Base-by-base conservation (phyloP, 2,329 filamentous ascomycete genomes). In the Fusarium camptoceras region DNA sequence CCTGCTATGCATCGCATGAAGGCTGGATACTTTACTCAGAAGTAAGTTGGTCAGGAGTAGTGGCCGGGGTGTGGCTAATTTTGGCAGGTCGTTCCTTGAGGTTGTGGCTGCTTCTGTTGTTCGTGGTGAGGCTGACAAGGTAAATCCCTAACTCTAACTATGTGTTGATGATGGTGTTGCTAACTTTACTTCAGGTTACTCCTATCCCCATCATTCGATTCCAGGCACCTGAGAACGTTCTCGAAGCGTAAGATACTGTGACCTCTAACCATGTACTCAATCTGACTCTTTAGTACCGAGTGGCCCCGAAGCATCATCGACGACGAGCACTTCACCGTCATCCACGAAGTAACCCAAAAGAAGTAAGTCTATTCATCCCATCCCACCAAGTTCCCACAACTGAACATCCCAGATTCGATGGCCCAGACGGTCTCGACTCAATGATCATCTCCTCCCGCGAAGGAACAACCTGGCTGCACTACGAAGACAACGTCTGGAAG, bases 371-470 rank as follows among this genome's bases (percentile, higher is more conserved):
- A 34, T 5, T 24, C 8, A 34, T 8, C 8, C 9, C 8, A 24
- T 12, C 5, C 12, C 15, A 6, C 4, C 5, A 15, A 8, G 8
- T n/a, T 41, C 5, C 2, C 4, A 15, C 12, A 14, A 30, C 50
- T 42, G 42, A 53, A 15, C 2, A 15, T 42, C 1, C 3, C 6
- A 55, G 41, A 9, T 39, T 55, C 11, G 42, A 47, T 22, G 53
- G 53, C 12, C 53, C 53, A 14, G 22, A 46, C 9, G 30, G 60
- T 20, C 60, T 64, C 2, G 60, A 64, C 42, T 53, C 55, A 1
- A 42, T 64, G 42, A 50, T 64, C 16, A 41, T 64, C 3, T 42
- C 55, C 7, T 64, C 60, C 2, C 46, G 39, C 15, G 60, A 64
- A 27, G 60, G 60, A 1, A 42, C 42, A 15, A 59, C 55, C 14